phyloP scores from a whole-genome alignment of 2,329 filamentous ascomycete genomes.

The Xylariales sp. region DNA sequence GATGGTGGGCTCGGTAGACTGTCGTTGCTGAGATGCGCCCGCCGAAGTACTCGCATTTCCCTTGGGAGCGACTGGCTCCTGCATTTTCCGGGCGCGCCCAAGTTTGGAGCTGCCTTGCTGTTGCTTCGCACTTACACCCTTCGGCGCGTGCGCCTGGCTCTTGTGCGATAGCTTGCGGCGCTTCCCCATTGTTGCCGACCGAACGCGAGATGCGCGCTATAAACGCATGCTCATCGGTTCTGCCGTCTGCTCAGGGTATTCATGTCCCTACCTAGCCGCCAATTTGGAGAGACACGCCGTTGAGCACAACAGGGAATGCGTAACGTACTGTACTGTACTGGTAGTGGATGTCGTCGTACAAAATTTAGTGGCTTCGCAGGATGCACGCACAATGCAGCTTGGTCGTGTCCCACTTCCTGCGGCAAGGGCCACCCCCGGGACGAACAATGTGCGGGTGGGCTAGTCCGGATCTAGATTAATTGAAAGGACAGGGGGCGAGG shows the following conservation, averaged over 20 bases:
- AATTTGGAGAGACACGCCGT: neutral
- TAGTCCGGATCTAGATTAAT: conserved; percentile 6
- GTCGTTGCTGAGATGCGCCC: conserved; percentile 15
- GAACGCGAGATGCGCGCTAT: neutral
- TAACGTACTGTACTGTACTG: too few relatives aligned
- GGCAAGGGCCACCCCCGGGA: conserved; percentile 2
- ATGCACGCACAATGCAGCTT: too few relatives aligned
- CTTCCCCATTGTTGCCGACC: conserved; percentile 33
- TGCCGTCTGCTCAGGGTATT: too few relatives aligned
- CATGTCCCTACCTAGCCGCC: neutral
- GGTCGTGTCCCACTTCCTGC: conserved; percentile 2
- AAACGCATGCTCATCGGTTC: neutral
- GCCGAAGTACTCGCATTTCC: conserved; percentile 11
- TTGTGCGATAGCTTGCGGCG: conserved; percentile 27
- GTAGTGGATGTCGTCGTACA: too few relatives aligned
- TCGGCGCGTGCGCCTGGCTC: conserved; percentile 12
- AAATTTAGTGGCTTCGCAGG: too few relatives aligned
- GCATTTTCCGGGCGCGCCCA: conserved; percentile 10
- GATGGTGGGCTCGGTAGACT: conserved; percentile 47
- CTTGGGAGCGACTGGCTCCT: conserved; percentile 8
- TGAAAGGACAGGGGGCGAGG: neutral
- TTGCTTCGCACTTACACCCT: conserved; percentile 6
- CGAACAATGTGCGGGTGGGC: conserved; percentile 5
- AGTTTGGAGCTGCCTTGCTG: conserved; percentile 4
- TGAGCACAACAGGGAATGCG: too few relatives aligned